Conservation (phyloP, 1,139 yeast genomes). For the Blastobotrys elegans region DNA sequence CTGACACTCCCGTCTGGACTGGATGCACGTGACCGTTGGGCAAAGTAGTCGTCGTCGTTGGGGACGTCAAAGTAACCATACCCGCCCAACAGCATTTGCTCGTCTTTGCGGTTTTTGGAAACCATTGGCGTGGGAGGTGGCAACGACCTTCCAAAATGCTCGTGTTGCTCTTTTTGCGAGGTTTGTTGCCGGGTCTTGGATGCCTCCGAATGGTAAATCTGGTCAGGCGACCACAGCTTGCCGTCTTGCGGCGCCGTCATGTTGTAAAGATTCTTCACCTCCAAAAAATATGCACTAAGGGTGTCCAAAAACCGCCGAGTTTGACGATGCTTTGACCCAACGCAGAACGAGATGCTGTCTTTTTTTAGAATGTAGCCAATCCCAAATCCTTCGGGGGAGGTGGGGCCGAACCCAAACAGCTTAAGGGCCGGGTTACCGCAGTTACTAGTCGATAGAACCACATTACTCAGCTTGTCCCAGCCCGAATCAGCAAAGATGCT, state of each 20-base stretch:
- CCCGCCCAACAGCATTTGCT: slow-evolving; percentile 58
- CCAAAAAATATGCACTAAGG: slow-evolving; percentile 60
- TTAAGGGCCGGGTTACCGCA: slow-evolving; percentile 86
- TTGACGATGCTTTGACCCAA: slow-evolving; percentile 86
- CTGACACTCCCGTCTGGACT: slow-evolving; percentile 63
- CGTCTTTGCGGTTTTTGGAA: slow-evolving; percentile 14
- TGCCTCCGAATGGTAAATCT: slow-evolving; percentile 1
- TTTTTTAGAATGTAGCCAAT: slow-evolving; percentile 85
- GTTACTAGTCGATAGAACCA: slow-evolving; percentile 60
- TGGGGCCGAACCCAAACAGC: slow-evolving; percentile 91
- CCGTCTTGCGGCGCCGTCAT: slow-evolving; percentile 11
- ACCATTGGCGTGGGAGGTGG: slow-evolving; percentile 9
- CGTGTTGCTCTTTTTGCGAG: slow-evolving; percentile 2
- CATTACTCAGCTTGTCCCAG: slow-evolving; percentile 62
- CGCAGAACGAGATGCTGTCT: slow-evolving; percentile 79
- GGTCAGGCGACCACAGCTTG: slow-evolving; percentile 11
- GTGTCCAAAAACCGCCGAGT: slow-evolving; percentile 77
- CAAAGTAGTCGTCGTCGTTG: slow-evolving; percentile 46
- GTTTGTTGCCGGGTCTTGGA: background rate
- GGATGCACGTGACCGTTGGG: slow-evolving; percentile 54
- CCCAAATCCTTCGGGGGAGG: slow-evolving; percentile 85
- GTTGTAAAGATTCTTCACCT: slow-evolving; percentile 48
- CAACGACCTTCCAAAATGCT: slow-evolving; percentile 24
- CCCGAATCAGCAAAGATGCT: slow-evolving; percentile 74
- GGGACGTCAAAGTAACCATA: slow-evolving; percentile 76